These are phyloP conservation scores for Cercospora sp. DNA, from an alignment of 2,329 filamentous ascomycete genomes.

Conservation along the genomic window DNA sequence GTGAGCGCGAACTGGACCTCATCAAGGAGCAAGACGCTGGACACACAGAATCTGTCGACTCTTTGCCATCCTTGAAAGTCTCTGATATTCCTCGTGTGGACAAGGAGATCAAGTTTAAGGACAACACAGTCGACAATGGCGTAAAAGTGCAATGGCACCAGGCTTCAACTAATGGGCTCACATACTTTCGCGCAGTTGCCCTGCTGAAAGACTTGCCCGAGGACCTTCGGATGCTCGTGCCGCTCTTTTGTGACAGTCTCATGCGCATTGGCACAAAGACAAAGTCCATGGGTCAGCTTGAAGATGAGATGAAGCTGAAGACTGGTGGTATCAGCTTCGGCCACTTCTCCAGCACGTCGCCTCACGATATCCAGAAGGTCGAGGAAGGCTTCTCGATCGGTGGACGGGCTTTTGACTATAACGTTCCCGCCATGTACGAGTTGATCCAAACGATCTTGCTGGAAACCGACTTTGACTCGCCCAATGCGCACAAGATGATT, in stretches of 20 bases:
- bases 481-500: slow-evolving; percentile 78
- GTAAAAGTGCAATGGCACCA: slow-evolving; percentile 85
- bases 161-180: slow-evolving; percentile 90
- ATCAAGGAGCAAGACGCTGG: slow-evolving; percentile 66
- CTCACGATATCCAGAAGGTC: slow-evolving; percentile 67
- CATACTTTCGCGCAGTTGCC: slow-evolving; percentile 91
- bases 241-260: slow-evolving; percentile 86
- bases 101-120: slow-evolving; percentile 68
- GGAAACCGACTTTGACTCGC: slow-evolving; percentile 86
- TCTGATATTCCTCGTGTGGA: slow-evolving; percentile 82
- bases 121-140: slow-evolving; percentile 56
- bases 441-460: slow-evolving; percentile 76
- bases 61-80: slow-evolving; percentile 83
- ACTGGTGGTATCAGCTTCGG: slow-evolving; percentile 86
- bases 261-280: slow-evolving; percentile 89
- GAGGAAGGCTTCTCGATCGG: slow-evolving; percentile 81
- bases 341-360: slow-evolving; percentile 79
- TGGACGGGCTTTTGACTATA: slow-evolving; percentile 85
- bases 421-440: slow-evolving; percentile 88
- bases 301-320: slow-evolving; percentile 93
- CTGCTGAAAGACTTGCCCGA: slow-evolving; percentile 76
- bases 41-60: slow-evolving; percentile 80
- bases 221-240: slow-evolving; percentile 79
- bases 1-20: slow-evolving; percentile 75
- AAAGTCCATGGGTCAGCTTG: slow-evolving; percentile 89